Evolutionary conservation across 164 flowering plant genomes (phyloP).

Genomic region (Akebia trifoliata): DNA sequence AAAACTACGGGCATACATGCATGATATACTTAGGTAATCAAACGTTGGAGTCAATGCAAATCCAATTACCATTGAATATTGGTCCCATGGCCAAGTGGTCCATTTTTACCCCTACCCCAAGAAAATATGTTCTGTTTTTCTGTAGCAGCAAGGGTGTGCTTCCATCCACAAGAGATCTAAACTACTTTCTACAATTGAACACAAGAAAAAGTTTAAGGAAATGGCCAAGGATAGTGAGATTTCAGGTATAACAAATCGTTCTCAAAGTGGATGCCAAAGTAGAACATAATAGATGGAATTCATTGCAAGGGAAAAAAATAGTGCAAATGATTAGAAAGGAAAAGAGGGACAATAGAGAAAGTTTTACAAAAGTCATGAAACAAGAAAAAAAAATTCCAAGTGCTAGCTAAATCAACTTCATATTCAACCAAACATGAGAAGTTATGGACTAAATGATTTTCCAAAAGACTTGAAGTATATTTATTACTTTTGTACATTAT

Average conservation of each 20-base stretch:
- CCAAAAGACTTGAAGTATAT: too few relatives aligned
- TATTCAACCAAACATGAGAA: too few relatives aligned
- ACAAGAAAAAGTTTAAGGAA: not conserved
- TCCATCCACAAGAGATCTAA: conserved; percentile 74
- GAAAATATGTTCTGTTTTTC: conserved; percentile 58
- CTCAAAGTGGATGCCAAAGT: not conserved
- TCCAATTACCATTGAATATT: conserved; percentile 39
- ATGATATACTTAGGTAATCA: not conserved
- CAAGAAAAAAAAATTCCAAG: too few relatives aligned
- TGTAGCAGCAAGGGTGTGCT: conserved; percentile 69
- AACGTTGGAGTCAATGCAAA: not conserved
- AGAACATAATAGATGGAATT: not conserved
- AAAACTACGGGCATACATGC: not conserved
- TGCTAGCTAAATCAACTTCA: too few relatives aligned
- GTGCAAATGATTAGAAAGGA: too few relatives aligned
- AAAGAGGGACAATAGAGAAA: too few relatives aligned
- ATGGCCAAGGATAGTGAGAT: not conserved
- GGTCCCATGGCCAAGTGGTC: conserved; percentile 73
- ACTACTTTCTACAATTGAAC: conserved; percentile 46
- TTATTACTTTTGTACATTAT: too few relatives aligned
- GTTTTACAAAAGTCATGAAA: too few relatives aligned
- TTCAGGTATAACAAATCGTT: not conserved
- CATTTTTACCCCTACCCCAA: conserved; percentile 86
- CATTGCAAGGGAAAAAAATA: too few relatives aligned
- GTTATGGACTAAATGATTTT: too few relatives aligned